A percentile compares a stretch with the other conserved stretches of the same genome.
These are phyloP conservation scores for Stellera chamaejasme DNA, from an alignment of 345 rosid genomes.

Conservation along the genomic window DNA sequence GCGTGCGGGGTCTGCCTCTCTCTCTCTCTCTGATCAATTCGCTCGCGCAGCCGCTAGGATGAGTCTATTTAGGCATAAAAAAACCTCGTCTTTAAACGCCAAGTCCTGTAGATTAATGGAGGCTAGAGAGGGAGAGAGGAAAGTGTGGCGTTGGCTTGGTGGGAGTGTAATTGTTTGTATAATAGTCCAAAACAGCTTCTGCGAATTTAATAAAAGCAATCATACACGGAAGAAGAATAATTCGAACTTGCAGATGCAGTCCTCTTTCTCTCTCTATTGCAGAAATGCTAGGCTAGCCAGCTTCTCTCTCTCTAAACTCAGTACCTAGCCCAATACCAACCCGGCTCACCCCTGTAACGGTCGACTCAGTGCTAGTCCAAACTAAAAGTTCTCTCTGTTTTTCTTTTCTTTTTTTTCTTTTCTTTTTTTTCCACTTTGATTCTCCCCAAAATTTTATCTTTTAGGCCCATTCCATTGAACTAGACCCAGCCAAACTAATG, in stretches of 20 bases:
- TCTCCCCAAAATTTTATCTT: too few species aligned
- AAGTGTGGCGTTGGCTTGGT: neutral
- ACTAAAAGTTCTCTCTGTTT: neutral
- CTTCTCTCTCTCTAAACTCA: conserved; percentile 12
- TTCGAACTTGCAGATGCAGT: conserved; percentile 73
- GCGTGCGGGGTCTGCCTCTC: neutral
- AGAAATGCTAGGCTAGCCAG: conserved; percentile 34
- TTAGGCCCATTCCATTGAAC: too few species aligned
- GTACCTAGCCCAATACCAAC: neutral
- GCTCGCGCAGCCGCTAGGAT: conserved; percentile 39
- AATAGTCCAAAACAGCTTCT: conserved; percentile 23
- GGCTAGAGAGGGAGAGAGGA: conserved; percentile 3
- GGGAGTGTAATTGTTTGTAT: neutral
- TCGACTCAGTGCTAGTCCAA: conserved; percentile 2
- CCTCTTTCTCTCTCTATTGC: conserved; percentile 29
- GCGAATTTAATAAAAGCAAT: conserved; percentile 35
- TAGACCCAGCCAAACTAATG: too few species aligned
- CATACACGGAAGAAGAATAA: conserved; percentile 69
- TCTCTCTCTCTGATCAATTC: conserved; percentile 21
- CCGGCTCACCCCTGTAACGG: neutral
- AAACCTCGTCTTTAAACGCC: neutral
- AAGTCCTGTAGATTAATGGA: neutral
- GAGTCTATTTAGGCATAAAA: conserved; percentile 4
- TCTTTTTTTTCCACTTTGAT: too few species aligned
- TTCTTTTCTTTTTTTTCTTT: too few species aligned